phyloP scores from a whole-genome alignment of 2,329 filamentous ascomycete species.

The Penicillium paneum region DNA sequence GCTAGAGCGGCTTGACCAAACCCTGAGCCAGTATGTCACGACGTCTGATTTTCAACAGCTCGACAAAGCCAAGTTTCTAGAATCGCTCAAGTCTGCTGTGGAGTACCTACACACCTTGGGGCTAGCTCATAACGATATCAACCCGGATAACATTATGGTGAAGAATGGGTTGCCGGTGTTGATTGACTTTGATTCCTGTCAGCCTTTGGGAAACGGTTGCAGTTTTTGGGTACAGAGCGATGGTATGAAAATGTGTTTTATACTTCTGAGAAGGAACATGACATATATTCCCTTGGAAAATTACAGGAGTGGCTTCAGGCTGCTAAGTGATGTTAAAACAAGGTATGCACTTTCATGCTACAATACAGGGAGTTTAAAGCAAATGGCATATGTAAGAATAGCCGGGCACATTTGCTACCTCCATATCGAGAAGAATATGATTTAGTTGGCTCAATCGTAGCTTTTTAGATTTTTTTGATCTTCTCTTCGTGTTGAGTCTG shows the following conservation, averaged over 20 bases:
- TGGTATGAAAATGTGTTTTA: not conserved
- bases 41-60: not conserved
- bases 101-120: not conserved
- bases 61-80: not conserved
- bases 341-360: too few relatives aligned
- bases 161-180: not conserved
- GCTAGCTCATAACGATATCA: not conserved
- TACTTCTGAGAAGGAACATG: not conserved
- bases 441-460: too few relatives aligned
- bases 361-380: too few relatives aligned
- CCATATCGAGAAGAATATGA: too few relatives aligned
- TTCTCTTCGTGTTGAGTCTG: too few relatives aligned
- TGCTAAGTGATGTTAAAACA: not conserved
- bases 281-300: not conserved
- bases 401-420: too few relatives aligned
- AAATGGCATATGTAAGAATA: too few relatives aligned
- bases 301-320: not conserved
- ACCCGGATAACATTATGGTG: not conserved
- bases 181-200: not conserved
- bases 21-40: not conserved
- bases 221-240: not conserved
- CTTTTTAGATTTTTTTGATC: too few relatives aligned
- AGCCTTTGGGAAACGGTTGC: not conserved
- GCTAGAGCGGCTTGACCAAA: not conserved
- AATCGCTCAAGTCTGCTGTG: not conserved